These are phyloP conservation scores for Boletus rufocinnamomeus DNA, from an alignment of 768 basidiomycete genomes.

Conservation along the genomic window DNA sequence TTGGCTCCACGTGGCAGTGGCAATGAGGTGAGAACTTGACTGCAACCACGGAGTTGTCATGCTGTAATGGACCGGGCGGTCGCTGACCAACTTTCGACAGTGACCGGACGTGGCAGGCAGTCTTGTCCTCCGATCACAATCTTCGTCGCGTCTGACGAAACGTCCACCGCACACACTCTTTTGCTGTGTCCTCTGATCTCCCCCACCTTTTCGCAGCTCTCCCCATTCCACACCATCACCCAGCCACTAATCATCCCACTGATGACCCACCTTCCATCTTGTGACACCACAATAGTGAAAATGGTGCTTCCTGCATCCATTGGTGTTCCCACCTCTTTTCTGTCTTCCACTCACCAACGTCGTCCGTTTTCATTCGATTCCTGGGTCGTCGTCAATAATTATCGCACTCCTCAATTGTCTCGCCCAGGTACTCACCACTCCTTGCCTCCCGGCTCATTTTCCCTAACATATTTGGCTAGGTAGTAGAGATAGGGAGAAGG, in stretches of 20 bases:
- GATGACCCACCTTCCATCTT: slow-evolving; percentile 1
- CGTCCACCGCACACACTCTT: not conserved
- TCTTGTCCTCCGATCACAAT: not conserved
- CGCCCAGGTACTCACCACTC: not conserved
- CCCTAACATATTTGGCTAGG: not conserved
- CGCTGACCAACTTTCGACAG: not conserved
- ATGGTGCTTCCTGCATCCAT: not conserved
- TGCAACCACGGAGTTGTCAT: not conserved
- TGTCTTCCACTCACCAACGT: not conserved
- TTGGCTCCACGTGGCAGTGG: not conserved
- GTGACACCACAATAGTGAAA: not conserved
- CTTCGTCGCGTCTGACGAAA: not conserved
- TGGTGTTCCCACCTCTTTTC: not conserved
- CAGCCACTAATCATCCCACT: not conserved
- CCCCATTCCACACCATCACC: not conserved
- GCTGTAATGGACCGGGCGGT: not conserved
- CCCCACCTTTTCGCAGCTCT: not conserved
- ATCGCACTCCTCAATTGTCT: not conserved
- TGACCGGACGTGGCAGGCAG: not conserved
- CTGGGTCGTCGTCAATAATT: not conserved
- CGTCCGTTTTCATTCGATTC: not conserved
- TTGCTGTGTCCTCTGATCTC: not conserved
- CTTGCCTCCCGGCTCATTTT: not conserved
- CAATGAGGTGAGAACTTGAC: slow-evolving; percentile 10
- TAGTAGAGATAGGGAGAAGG: not conserved